phyloP scores from a whole-genome alignment of 352 stramenopile species.

The Phytophthora fragariaefolia region DNA sequence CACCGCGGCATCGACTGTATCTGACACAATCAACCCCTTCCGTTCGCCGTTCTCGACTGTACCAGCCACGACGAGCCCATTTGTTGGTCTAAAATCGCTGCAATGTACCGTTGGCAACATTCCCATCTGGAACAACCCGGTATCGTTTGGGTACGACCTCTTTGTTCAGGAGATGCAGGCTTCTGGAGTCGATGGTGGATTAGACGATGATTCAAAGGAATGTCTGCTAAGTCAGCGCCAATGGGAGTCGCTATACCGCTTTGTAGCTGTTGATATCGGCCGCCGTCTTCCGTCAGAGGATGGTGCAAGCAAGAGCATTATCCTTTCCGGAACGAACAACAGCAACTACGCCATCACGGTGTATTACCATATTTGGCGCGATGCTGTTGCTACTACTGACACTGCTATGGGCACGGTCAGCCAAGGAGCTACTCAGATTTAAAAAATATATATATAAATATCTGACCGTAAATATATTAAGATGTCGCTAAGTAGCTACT shows the following conservation, averaged over 20 bases:
- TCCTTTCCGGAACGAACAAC: conserved; percentile 27
- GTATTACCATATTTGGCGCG: conserved; percentile 31
- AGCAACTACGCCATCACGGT: conserved; percentile 23
- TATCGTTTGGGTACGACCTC: background rate
- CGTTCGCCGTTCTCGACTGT: conserved; percentile 9
- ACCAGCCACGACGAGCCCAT: conserved; percentile 12
- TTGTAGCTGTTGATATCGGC: conserved; percentile 39
- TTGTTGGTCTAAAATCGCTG: background rate
- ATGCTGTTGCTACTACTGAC: conserved; percentile 33
- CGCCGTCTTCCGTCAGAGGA: conserved; percentile 33
- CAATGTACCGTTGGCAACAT: background rate
- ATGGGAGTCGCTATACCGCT: conserved; percentile 30
- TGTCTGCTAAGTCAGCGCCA: background rate
- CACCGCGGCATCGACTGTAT: conserved; percentile 1
- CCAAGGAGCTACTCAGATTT: conserved; percentile 24
- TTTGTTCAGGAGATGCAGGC: background rate
- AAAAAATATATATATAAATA: background rate
- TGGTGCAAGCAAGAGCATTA: conserved; percentile 31
- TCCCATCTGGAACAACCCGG: background rate
- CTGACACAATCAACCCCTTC: conserved; percentile 25
- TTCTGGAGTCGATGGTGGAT: background rate
- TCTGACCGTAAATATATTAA: background rate
- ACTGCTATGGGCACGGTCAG: conserved; percentile 33
- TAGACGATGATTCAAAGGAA: background rate
- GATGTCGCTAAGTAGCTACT: conserved; percentile 1